Base-by-base conservation (phyloP, 148 eudicot species). In the Persicaria maculosa region DNA sequence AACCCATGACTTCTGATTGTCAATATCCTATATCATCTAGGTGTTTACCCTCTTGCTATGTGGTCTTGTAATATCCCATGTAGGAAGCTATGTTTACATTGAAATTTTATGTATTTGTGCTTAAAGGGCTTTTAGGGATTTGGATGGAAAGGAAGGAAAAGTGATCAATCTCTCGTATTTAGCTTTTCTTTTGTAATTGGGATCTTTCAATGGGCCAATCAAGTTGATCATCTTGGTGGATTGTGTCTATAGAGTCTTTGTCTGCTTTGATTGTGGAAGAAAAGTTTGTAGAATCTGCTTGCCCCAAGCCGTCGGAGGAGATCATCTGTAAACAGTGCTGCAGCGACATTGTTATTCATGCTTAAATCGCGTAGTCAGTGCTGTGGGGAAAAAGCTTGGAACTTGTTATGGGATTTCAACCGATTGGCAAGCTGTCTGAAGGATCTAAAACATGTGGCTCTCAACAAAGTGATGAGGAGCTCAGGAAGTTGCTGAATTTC, bases 201-300 rank as follows among this genome's bases (percentile, higher is more conserved):
- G 36, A 31, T 31, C 36, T 31, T 31, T 31, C 36, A 31, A 31
- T 2, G 2, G 36, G 36, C 36, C 36, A 31, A 31, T 31, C 36
- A 31, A 31, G 36, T 31, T 31, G 36, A 31, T 31, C 36, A 31
- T 31, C 36, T 31, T 31, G 36, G 0, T 31, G 36, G 36, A 31
- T 31, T 31, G 36, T 1, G 36, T 31, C 36, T 31, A 31, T 31
- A 31, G 36, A 31, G 36, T 80, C 53, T 83, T 86, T 58, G 12
- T 80, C 68, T 93, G 98, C 73, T 84, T 87, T 77, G 83, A 89
- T 74, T 93, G 98, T 79, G 77, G 75, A 68, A 84, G 89, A 77
- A 85, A 84, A 84, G 97, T 88, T 75, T 93, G 98, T 74, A 88
- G 79, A 83, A 74, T 82, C 74, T 93, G 98, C 80, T 89, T 72